Evolutionary conservation across 345 rosid genomes (phyloP).

Genomic region (Eucalyptus camaldulensis): DNA sequence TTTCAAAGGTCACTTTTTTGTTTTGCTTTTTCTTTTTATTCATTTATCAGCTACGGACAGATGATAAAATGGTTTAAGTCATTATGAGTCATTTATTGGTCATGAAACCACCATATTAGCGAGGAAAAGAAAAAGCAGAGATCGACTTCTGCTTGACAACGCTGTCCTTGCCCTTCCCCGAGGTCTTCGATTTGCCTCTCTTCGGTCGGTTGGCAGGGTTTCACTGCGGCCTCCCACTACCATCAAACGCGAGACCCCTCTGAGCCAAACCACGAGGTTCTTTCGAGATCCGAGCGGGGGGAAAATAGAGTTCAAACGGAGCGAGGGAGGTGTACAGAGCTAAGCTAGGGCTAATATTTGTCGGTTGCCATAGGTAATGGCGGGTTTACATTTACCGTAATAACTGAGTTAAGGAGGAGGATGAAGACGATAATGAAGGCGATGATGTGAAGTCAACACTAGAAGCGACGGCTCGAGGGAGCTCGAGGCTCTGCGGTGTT

Average conservation of each 20-base stretch:
- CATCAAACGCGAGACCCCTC: not conserved
- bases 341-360: not conserved
- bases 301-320: not conserved
- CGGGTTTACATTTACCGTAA: not conserved
- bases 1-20: too few relatives aligned
- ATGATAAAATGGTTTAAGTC: not conserved
- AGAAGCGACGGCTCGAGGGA: not conserved
- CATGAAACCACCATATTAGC: too few relatives aligned
- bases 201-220: slow-evolving; percentile 22
- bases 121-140: too few relatives aligned
- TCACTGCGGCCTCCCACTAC: slow-evolving; percentile 24
- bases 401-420: not conserved
- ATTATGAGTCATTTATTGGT: too few relatives aligned
- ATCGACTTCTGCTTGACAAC: too few relatives aligned
- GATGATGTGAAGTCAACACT: not conserved
- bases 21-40: too few relatives aligned
- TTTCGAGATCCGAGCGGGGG: not conserved
- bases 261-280: not conserved
- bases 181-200: slow-evolving; percentile 3
- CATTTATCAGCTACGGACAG: not conserved
- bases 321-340: not conserved
- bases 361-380: not conserved
- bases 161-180: too few relatives aligned
- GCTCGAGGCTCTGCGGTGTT: not conserved
- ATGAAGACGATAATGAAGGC: not conserved